Evolutionary conservation across 1,284 basidiomycete genomes (phyloP).

Genomic region (Ceratobasidium theobromae): DNA sequence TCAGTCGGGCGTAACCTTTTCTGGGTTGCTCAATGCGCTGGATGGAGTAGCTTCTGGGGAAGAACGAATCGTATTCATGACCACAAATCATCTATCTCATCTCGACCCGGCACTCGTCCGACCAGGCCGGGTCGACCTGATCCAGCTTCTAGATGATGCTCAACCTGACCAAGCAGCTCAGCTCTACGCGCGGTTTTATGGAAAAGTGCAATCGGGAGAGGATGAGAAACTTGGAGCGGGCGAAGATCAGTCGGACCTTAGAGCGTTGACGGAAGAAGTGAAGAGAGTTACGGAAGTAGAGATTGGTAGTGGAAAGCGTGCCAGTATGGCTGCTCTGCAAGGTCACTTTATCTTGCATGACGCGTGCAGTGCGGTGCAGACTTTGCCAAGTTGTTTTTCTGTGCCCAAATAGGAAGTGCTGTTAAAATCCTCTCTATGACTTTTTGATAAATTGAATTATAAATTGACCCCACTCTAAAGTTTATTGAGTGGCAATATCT

Average conservation of each 20-base stretch:
- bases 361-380: constrained; percentile 61
- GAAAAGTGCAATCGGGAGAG: constrained; percentile 40
- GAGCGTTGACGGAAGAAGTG: constrained; percentile 53
- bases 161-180: constrained; percentile 75
- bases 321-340: constrained; percentile 94
- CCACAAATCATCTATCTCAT: constrained; percentile 83
- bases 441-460: no score
- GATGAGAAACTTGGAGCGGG: constrained; percentile 31
- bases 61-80: constrained; percentile 98
- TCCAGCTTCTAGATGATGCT: constrained; percentile 85
- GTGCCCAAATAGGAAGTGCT: background rate
- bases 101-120: constrained; percentile 53
- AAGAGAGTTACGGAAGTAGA: constrained; percentile 57
- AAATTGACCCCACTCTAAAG: no score
- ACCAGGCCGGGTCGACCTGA: constrained; percentile 90
- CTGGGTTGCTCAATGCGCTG: constrained; percentile 94
- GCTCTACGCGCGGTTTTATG: constrained; percentile 87
- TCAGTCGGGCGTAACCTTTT: constrained; percentile 95
- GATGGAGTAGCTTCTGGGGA: constrained; percentile 97
- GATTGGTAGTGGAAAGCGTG: constrained; percentile 53
- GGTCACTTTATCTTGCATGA: constrained; percentile 85
- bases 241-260: constrained; percentile 45
- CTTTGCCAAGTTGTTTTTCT: constrained; percentile 39
- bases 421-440: background rate
- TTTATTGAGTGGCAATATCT: no score